phyloP scores from a whole-genome alignment of 176 grass and related monocot species.

The Triticum aestivum region DNA sequence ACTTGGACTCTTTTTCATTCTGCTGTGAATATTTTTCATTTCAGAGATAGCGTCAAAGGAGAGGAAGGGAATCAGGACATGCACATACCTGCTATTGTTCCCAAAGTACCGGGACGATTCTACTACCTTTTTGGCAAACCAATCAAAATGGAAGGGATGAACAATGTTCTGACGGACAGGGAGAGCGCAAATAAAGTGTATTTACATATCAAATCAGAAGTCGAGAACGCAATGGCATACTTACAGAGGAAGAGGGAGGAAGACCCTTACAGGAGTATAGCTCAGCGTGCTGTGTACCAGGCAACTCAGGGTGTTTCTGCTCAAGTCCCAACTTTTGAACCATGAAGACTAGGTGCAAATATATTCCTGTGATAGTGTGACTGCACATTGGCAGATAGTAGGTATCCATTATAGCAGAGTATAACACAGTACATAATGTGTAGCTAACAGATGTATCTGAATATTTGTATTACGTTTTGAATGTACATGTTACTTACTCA shows the following conservation, averaged over 20 bases:
- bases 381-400: slow-evolving; percentile 10
- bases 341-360: slow-evolving; percentile 48
- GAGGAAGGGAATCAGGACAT: slow-evolving; percentile 65
- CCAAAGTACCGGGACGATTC: slow-evolving; percentile 86
- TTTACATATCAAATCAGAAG: slow-evolving; percentile 65
- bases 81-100: slow-evolving; percentile 58
- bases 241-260: slow-evolving; percentile 86
- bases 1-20: slow-evolving; percentile 4
- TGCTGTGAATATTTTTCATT: slow-evolving; percentile 26
- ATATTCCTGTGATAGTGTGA: background rate
- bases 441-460: slow-evolving; percentile 13
- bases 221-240: slow-evolving; percentile 69
- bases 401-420: slow-evolving; percentile 13
- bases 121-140: slow-evolving; percentile 87
- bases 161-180: slow-evolving; percentile 66
- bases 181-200: slow-evolving; percentile 63
- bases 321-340: slow-evolving; percentile 79
- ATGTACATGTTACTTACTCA: background rate
- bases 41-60: slow-evolving; percentile 63
- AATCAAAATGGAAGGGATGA: slow-evolving; percentile 59
- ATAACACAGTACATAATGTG: slow-evolving; percentile 12
- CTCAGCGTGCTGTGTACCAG: slow-evolving; percentile 56
- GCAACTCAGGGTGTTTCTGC: slow-evolving; percentile 62
- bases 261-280: slow-evolving; percentile 82
- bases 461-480: background rate